Percentiles rank a stretch among this genome's conserved stretches.
Evolutionary conservation across 1,284 basidiomycete genomes (phyloP).

Genomic region (Sutorius eximius): DNA sequence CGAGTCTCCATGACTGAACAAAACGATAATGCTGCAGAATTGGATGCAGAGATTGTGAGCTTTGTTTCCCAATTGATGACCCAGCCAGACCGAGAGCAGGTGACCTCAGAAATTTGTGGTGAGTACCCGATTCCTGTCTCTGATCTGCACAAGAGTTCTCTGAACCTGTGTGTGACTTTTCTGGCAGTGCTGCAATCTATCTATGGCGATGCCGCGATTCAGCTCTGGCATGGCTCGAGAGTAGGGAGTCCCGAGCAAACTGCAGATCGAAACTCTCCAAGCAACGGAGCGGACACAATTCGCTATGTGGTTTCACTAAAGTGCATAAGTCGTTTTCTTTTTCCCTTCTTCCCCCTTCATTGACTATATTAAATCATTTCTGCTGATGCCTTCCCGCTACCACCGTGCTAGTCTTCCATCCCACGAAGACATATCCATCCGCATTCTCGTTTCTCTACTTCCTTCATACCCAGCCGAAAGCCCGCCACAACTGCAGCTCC

Average conservation of each 20-base stretch:
- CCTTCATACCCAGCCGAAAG: constrained; percentile 67
- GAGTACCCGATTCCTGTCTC: constrained; percentile 20
- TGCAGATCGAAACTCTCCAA: constrained; percentile 2
- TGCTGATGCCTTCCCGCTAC: constrained; percentile 37
- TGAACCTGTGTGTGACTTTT: constrained; percentile 5
- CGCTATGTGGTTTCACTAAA: constrained; percentile 65
- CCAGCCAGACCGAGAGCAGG: constrained; percentile 52
- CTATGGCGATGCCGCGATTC: constrained; percentile 70
- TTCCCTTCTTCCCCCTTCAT: not conserved
- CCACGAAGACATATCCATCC: constrained; percentile 57
- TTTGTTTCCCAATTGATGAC: constrained; percentile 49
- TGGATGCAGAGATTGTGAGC: constrained; percentile 40
- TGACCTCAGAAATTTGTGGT: constrained; percentile 72
- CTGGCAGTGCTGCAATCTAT: constrained; percentile 75
- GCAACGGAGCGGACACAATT: constrained; percentile 38
- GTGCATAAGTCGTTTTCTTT: constrained; percentile 32
- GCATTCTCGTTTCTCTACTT: constrained; percentile 74
- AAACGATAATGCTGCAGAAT: constrained; percentile 18
- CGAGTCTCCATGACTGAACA: constrained; percentile 16
- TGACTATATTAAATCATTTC: not conserved
- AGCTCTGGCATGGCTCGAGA: constrained; percentile 48
- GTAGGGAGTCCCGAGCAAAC: constrained; percentile 21
- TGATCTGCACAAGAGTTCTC: not conserved
- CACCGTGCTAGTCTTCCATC: constrained; percentile 38
- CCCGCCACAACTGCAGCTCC: constrained; percentile 81